Base-by-base conservation (phyloP, 2,329 filamentous ascomycete genomes). In the Aspergillus chevalieri region DNA sequence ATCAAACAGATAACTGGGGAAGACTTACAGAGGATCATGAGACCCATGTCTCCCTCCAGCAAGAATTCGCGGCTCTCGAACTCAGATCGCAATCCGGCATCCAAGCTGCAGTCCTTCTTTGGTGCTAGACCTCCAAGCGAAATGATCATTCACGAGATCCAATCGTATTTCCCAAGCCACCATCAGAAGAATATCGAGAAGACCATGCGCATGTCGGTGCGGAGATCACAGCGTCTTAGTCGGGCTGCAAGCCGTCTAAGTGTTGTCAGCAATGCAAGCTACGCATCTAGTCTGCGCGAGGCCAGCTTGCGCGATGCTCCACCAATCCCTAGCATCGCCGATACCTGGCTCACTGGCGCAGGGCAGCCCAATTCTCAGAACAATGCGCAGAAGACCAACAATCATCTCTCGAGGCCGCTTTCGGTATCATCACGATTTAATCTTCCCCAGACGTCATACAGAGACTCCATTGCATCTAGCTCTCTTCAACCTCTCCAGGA, bases 141-240 rank as follows among this genome's bases (percentile, higher is more conserved):
- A 74, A 81, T 98, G 66, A 98, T 98, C 65, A 92, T 92, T 22
- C 95, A 93, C 19, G 93, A 98, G 65, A 76, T 98, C 52, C 93
- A 89, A 1, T 95, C 91, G 0, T 98, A 97, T 75, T 98, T 98
- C 78, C 93, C 93, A 0, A 90, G 95, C 63, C 92, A 97, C 62
- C 84, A 91, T 45, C 85, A 89, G 49, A 91, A 95, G 65, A 89
- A 95, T 60, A 96, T 98, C 65, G 93, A 97, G 68, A 87, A 90
- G 59, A 97, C 93, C 0, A 91, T 95, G 54, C 87, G 93, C 44
- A 82, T 96, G 70, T 96, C 92, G 0, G 86, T 96, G 69, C 83
- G 92, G 58, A 82, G 93, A 58, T 97, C 92, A 38, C 89, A 88
- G 47, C 86, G 93, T 47, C 78, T 97, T 55, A 97, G 92, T 74